These are phyloP conservation scores for Colletotrichum limetticola DNA, from an alignment of 2,329 filamentous ascomycete species.

Conservation along the genomic window DNA sequence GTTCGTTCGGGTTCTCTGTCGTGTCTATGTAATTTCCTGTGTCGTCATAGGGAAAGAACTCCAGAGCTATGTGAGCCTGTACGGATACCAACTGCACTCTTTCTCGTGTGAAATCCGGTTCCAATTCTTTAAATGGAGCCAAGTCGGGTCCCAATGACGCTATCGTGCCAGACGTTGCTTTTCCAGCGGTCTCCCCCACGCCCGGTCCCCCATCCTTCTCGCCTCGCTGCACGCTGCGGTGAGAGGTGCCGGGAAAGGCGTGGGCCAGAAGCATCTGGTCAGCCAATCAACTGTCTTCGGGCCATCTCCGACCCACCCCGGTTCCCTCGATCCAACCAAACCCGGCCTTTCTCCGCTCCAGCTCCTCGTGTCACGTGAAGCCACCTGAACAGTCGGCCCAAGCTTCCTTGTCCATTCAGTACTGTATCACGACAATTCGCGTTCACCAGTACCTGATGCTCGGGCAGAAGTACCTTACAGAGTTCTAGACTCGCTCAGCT, in stretches of 20 bases:
- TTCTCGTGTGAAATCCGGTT: constrained; percentile 14
- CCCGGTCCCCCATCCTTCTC: not conserved
- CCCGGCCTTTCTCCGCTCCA: not conserved
- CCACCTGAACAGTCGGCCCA: not conserved
- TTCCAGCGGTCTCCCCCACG: constrained; percentile 15
- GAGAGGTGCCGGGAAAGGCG: not conserved
- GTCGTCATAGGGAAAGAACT: constrained; percentile 11
- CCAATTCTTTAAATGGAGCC: constrained; percentile 1
- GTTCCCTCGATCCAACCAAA: not conserved
- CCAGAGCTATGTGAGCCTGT: not conserved
- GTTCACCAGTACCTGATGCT: not conserved
- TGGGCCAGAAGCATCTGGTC: not conserved
- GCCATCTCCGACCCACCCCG: not conserved
- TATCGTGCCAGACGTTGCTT: constrained; percentile 23
- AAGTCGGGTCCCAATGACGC: constrained; percentile 24
- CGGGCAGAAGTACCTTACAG: not conserved
- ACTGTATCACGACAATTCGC: not conserved
- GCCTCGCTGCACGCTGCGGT: not conserved
- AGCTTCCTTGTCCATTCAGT: not conserved
- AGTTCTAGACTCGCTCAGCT: not conserved
- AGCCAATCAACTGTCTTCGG: not conserved
- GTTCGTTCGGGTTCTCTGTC: not conserved
- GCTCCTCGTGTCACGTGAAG: not conserved
- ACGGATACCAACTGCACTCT: not conserved
- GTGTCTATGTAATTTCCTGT: not conserved